Percentiles rank a stretch among this genome's conserved stretches.
phyloP scores from a whole-genome alignment of 2,329 filamentous ascomycete genomes.

The Aspergillus novofumigatus region DNA sequence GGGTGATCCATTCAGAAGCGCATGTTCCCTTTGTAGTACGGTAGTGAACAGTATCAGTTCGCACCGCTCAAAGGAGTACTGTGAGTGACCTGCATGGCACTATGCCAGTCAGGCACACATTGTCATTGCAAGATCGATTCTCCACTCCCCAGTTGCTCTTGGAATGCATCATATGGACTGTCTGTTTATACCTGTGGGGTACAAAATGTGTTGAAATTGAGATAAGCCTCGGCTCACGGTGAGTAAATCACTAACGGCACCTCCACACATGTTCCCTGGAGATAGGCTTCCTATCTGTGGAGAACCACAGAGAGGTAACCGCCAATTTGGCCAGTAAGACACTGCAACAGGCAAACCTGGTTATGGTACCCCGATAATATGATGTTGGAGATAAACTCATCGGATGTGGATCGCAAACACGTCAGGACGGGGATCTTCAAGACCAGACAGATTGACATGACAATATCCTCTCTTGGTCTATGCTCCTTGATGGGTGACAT shows the following conservation, averaged over 20 bases:
- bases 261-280: background rate
- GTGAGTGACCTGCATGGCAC: too few species aligned
- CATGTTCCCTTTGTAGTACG: background rate
- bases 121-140: background rate
- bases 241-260: background rate
- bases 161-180: background rate
- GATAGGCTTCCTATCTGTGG: background rate
- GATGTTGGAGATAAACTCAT: conserved; percentile 12
- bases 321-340: background rate
- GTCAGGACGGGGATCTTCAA: conserved; percentile 8
- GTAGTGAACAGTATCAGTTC: background rate
- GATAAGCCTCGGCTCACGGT: background rate
- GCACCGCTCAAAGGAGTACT: background rate
- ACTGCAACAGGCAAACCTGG: background rate
- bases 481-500: background rate
- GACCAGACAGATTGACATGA: background rate
- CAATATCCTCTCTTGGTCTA: background rate
- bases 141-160: background rate
- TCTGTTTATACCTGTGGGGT: background rate
- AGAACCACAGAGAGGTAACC: background rate
- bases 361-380: background rate
- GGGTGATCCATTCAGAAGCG: background rate
- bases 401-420: conserved; percentile 10
- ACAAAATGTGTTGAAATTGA: background rate
- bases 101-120: background rate